Percentiles rank a stretch among this genome's conserved stretches.
phyloP scores from a whole-genome alignment of 2,329 filamentous ascomycete species.

The Bretziella fagacearum region DNA sequence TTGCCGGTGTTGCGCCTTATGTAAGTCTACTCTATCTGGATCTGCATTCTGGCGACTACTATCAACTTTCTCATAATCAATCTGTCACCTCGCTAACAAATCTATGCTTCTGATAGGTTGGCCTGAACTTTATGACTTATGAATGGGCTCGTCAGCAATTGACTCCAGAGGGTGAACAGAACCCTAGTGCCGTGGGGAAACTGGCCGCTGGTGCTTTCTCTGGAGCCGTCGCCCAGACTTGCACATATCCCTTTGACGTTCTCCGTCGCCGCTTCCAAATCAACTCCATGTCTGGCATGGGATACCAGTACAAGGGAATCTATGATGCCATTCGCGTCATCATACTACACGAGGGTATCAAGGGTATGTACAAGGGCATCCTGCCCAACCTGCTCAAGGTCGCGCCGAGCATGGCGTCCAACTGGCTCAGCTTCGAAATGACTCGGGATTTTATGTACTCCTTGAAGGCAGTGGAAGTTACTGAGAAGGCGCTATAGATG shows the following conservation, averaged over 20 bases:
- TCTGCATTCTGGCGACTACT: too few species aligned
- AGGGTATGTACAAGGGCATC: constrained; percentile 88
- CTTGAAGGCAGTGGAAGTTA: constrained; percentile 31
- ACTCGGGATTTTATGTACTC: constrained; percentile 70
- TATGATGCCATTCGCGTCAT: constrained; percentile 71
- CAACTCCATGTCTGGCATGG: constrained; percentile 98
- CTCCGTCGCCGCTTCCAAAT: constrained; percentile 89
- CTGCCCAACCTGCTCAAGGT: constrained; percentile 92
- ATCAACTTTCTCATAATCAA: background rate
- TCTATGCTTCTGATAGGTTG: constrained; percentile 43
- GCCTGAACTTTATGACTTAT: constrained; percentile 97
- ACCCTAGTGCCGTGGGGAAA: constrained; percentile 65
- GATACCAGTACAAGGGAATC: constrained; percentile 83
- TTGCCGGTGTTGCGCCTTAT: constrained; percentile 90
- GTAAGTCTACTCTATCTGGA: constrained; percentile 30
- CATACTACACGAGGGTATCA: constrained; percentile 62
- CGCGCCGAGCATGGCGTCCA: constrained; percentile 94
- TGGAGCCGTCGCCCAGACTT: constrained; percentile 92
- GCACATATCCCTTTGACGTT: constrained; percentile 97
- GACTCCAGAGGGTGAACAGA: constrained; percentile 73
- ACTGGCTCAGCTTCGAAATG: constrained; percentile 93
- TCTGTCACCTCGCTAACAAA: background rate
- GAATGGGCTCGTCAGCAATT: constrained; percentile 71
- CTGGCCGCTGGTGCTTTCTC: constrained; percentile 80
- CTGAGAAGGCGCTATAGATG: constrained; percentile 15